Conservation (phyloP, 805 yeast species). For the Candida anglica region DNA sequence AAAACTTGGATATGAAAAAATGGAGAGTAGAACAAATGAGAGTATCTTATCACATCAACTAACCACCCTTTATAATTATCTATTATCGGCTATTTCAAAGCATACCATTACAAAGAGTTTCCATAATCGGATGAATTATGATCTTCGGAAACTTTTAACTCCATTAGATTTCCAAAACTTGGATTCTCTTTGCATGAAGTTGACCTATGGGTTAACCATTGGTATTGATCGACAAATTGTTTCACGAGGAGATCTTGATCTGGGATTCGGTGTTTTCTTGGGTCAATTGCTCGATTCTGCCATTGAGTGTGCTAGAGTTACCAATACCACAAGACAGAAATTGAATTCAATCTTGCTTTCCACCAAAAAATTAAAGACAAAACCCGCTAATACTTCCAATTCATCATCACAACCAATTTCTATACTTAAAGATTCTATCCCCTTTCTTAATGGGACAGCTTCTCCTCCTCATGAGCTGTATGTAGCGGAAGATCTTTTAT, state of each 20-base stretch:
- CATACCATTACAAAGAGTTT: conserved; percentile 71
- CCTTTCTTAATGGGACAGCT: conserved; percentile 2
- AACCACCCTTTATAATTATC: conserved; percentile 67
- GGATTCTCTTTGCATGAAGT: conserved; percentile 47
- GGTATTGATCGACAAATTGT: too few relatives aligned
- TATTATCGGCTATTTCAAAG: conserved; percentile 79
- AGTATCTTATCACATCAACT: conserved; percentile 46
- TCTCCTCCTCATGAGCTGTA: conserved; percentile 8
- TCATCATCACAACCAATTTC: neutral
- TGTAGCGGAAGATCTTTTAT: conserved; percentile 51
- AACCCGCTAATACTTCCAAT: conserved; percentile 3
- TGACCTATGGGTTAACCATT: conserved; percentile 30
- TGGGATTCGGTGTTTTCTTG: conserved; percentile 22
- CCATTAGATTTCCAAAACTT: conserved; percentile 71
- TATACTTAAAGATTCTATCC: conserved; percentile 1
- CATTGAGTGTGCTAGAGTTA: conserved; percentile 40
- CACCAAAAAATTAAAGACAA: conserved; percentile 16
- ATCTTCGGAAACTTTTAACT: conserved; percentile 70
- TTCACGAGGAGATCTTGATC: neutral
- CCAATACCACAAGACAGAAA: conserved; percentile 52
- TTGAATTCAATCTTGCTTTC: conserved; percentile 52
- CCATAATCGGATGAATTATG: conserved; percentile 71
- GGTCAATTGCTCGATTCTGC: conserved; percentile 25
- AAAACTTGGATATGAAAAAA: conserved; percentile 45
- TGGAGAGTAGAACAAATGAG: conserved; percentile 37